Base-by-base conservation (phyloP, 768 basidiomycete species). In the Boletus coccyginus region DNA sequence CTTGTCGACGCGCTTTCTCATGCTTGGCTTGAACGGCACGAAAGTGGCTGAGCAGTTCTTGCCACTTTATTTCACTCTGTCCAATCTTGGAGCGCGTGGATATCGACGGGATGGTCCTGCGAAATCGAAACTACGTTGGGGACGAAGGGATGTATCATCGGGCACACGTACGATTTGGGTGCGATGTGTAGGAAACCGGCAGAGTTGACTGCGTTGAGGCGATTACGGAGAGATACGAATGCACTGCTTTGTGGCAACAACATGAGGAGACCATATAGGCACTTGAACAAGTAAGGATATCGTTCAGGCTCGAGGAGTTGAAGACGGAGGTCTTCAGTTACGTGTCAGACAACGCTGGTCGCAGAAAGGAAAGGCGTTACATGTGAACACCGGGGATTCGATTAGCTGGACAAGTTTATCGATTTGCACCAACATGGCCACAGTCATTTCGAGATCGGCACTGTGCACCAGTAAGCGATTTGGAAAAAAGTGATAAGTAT, bases 321-420 rank as follows among this genome's bases (percentile, higher is more conserved):
- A 3, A 99, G 77, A 14, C 97, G 92, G 13, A 90, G 78, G 72
- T 90, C 90, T 92, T 59, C 5, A 31, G 32, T 38, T 46, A 62
- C 8, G 60, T 7, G 31, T 47, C 33, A 52, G 45, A 39, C 11
- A n/a, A 46, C 24, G 44, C 31, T 17, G 7, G 9, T 31, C 27
- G 51, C 7, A 16, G 31, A 38, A n/a, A n/a, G 21, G 5, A 8
- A 19, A 38, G 7, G 17, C 71, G 83, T 67, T 65, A 94, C 97
- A 97, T 50, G 97, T 99, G 70, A 99, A 99, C 10, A 98, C 95
- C 0, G 97, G 97, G 0, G 93, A 96, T 70, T 99, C 97, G 57
- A 99, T 95, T 2, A 99, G 80, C 70, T 98, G 96, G 11, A 99
- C 97, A 9, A 99, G 82, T 68, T 97, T 98, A 75, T 98, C 97